These are phyloP conservation scores for Dictyophora rubrovolvata DNA, from an alignment of 768 basidiomycete species.

Conservation along the genomic window DNA sequence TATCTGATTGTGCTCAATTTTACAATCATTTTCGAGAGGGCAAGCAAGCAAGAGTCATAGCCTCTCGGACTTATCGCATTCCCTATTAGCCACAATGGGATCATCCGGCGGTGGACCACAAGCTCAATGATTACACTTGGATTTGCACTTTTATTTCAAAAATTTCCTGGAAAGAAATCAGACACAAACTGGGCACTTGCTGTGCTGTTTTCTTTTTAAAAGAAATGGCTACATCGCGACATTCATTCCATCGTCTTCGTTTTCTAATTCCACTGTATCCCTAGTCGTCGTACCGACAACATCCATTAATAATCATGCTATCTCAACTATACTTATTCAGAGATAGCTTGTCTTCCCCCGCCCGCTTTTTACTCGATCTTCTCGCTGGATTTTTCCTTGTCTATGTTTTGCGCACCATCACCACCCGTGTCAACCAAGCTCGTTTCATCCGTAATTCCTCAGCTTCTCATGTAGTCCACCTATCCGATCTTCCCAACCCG, in stretches of 20 bases:
- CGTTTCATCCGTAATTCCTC: background rate
- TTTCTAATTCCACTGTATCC: background rate
- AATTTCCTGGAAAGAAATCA: too few relatives aligned
- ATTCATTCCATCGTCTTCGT: background rate
- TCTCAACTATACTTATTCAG: background rate
- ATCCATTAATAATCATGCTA: background rate
- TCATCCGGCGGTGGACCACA: background rate
- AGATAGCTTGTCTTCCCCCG: background rate
- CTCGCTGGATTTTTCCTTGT: constrained; percentile 5
- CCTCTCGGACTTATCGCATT: background rate
- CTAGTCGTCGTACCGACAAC: too few relatives aligned
- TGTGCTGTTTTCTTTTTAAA: too few relatives aligned
- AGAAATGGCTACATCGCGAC: too few relatives aligned
- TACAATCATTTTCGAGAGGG: background rate
- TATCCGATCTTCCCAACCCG: constrained; percentile 46
- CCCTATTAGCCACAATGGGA: background rate
- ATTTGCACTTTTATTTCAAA: too few relatives aligned
- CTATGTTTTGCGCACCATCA: background rate
- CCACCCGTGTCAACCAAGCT: background rate
- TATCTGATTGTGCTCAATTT: background rate
- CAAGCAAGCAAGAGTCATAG: background rate
- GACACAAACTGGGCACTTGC: too few relatives aligned
- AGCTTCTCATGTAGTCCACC: constrained; percentile 6
- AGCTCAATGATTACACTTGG: too few relatives aligned
- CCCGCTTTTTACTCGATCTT: constrained; percentile 1